phyloP scores from a whole-genome alignment of 768 basidiomycete species.

The Tulasnella calospora region DNA sequence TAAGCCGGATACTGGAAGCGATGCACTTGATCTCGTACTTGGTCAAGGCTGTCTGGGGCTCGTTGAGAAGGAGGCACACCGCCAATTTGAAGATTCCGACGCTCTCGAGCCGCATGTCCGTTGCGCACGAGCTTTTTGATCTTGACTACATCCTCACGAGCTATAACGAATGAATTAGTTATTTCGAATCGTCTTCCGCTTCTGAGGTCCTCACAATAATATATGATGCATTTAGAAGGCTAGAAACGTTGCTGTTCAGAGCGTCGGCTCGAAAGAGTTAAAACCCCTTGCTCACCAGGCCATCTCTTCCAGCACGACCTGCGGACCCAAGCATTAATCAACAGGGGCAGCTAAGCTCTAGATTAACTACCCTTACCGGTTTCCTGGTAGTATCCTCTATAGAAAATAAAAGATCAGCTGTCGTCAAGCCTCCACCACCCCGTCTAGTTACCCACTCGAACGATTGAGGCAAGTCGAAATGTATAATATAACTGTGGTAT shows the following conservation, averaged over 20 bases:
- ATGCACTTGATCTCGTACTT: slow-evolving; percentile 42
- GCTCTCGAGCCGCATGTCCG: slow-evolving; percentile 45
- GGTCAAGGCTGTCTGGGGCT: slow-evolving; percentile 56
- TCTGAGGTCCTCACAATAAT: slow-evolving; percentile 57
- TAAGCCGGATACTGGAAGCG: background rate
- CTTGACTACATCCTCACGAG: slow-evolving; percentile 65
- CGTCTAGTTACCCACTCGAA: slow-evolving; percentile 56
- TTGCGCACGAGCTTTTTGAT: slow-evolving; percentile 51
- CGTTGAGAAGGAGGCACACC: slow-evolving; percentile 63
- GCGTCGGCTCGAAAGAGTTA: background rate
- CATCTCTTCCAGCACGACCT: slow-evolving; percentile 80
- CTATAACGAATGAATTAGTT: slow-evolving; percentile 37
- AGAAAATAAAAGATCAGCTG: slow-evolving; percentile 9
- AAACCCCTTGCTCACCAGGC: slow-evolving; percentile 46
- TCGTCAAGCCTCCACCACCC: background rate
- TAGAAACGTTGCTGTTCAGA: slow-evolving; percentile 32
- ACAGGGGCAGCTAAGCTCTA: background rate
- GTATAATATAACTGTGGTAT: slow-evolving; percentile 59
- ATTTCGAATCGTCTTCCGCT: background rate
- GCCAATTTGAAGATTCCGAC: slow-evolving; percentile 42
- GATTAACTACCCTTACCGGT: slow-evolving; percentile 50
- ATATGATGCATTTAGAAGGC: slow-evolving; percentile 76
- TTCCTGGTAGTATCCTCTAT: slow-evolving; percentile 77
- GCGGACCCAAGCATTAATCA: background rate
- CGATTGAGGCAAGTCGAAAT: slow-evolving; percentile 77